These are phyloP conservation scores for Vinca minor DNA, from an alignment of 257 asterid genomes.

Conservation along the genomic window DNA sequence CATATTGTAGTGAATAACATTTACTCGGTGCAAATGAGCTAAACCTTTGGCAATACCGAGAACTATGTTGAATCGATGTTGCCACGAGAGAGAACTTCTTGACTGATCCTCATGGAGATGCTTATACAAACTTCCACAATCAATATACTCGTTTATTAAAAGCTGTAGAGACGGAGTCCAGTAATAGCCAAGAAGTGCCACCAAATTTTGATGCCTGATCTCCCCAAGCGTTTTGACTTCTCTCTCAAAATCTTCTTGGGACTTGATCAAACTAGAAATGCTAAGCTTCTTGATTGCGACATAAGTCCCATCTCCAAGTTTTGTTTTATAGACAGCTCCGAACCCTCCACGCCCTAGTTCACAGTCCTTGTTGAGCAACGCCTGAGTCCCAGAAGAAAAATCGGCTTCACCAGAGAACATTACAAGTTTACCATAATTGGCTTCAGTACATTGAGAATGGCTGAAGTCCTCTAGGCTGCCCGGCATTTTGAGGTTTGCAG, in stretches of 20 bases:
- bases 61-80: conserved; percentile 44
- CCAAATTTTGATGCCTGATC: conserved; percentile 41
- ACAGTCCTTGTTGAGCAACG: conserved; percentile 60
- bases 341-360: conserved; percentile 88
- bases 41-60: conserved; percentile 59
- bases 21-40: conserved; percentile 49
- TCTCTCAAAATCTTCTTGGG: conserved; percentile 67
- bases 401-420: conserved; percentile 79
- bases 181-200: conserved; percentile 56
- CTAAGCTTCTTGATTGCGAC: conserved; percentile 82
- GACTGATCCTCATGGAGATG: conserved; percentile 49
- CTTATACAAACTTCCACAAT: conserved; percentile 51
- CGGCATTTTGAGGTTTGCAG: conserved; percentile 42
- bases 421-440: conserved; percentile 77
- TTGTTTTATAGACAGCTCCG: conserved; percentile 61
- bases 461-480: conserved; percentile 63
- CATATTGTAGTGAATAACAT: conserved; percentile 53
- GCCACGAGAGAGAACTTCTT: conserved; percentile 40
- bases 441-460: conserved; percentile 56
- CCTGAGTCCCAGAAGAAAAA: conserved; percentile 56
- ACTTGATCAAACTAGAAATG: conserved; percentile 58
- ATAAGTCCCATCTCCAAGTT: conserved; percentile 47
- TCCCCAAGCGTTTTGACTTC: conserved; percentile 45
- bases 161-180: conserved; percentile 73
- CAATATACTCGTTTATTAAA: conserved; percentile 47